A percentile compares a stretch with the other conserved stretches of the same genome.
phyloP scores from a whole-genome alignment of 1,284 basidiomycete genomes.

The Singerocomus inundabilis region DNA sequence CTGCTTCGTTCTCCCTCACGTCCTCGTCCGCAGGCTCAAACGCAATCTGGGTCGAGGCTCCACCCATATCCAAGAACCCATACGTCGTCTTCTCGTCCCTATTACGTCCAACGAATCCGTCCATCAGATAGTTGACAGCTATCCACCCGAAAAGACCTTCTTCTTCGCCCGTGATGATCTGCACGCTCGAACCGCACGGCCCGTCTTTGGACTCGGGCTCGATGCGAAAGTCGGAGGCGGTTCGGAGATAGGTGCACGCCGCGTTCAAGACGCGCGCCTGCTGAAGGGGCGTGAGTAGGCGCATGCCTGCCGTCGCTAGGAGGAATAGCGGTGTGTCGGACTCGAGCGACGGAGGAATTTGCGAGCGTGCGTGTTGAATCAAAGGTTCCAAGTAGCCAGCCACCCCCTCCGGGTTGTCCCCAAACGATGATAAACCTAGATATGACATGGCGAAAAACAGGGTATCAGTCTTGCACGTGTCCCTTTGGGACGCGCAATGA shows the following conservation, averaged over 20 bases:
- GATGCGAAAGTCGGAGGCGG: constrained; percentile 75
- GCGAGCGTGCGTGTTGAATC: constrained; percentile 76
- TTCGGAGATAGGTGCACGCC: constrained; percentile 76
- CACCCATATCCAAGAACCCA: constrained; percentile 99
- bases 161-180: constrained; percentile 97
- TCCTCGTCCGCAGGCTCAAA: constrained; percentile 77
- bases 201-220: constrained; percentile 61
- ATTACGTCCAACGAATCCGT: constrained; percentile 78
- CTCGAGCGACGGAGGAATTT: constrained; percentile 85
- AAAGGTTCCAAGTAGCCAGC: constrained; percentile 79
- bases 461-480: neutral
- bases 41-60: constrained; percentile 97
- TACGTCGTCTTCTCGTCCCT: constrained; percentile 75
- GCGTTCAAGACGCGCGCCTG: constrained; percentile 73
- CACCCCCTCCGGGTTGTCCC: constrained; percentile 66
- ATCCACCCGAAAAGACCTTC: constrained; percentile 99
- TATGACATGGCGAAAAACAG: too few species aligned
- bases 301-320: constrained; percentile 97
- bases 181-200: constrained; percentile 86
- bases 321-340: constrained; percentile 88
- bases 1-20: constrained; percentile 40
- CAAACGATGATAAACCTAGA: constrained; percentile 86
- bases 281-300: constrained; percentile 70
- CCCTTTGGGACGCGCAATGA: neutral
- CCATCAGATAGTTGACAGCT: constrained; percentile 98